Conservation (phyloP, 2,329 filamentous ascomycete genomes). For the Xylariaceae sp. region DNA sequence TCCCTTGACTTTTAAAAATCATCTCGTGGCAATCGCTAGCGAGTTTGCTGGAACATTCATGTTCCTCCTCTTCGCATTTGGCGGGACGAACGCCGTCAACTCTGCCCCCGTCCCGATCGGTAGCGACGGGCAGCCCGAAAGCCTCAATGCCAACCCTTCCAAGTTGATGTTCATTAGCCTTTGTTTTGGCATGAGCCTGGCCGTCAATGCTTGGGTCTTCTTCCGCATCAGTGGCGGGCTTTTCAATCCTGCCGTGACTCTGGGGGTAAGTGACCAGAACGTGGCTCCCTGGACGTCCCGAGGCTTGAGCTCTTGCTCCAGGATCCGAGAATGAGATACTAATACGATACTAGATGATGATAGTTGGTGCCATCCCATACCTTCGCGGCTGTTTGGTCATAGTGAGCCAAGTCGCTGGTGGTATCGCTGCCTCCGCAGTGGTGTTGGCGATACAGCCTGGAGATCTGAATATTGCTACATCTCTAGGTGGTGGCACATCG, state of each 20-base stretch:
- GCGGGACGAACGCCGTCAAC: conserved; percentile 29
- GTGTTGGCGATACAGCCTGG: conserved; percentile 45
- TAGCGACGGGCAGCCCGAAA: conserved; percentile 10
- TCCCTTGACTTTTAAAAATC: conserved; percentile 18
- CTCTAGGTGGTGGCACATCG: conserved; percentile 38
- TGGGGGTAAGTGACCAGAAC: conserved; percentile 26
- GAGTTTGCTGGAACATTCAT: conserved; percentile 30
- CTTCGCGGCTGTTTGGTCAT: conserved; percentile 40
- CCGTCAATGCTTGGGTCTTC: conserved; percentile 41
- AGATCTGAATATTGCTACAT: conserved; percentile 41
- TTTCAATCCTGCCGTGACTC: conserved; percentile 33
- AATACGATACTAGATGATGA: conserved; percentile 28
- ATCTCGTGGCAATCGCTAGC: conserved; percentile 23
- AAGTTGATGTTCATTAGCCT: conserved; percentile 31
- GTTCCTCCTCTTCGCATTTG: conserved; percentile 31
- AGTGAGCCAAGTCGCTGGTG: conserved; percentile 43
- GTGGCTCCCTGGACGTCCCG: too few relatives aligned
- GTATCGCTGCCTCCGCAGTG: conserved; percentile 45
- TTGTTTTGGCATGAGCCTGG: conserved; percentile 33
- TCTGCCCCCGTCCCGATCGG: conserved; percentile 7
- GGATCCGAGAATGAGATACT: too few relatives aligned
- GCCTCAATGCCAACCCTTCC: conserved; percentile 16
- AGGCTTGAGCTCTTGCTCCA: too few relatives aligned
- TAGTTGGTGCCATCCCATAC: conserved; percentile 36
- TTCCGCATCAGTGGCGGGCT: conserved; percentile 34